Evolutionary conservation across 192 early-diverging fungal species (phyloP).

Genomic region (Linnemannia schmuckeri): DNA sequence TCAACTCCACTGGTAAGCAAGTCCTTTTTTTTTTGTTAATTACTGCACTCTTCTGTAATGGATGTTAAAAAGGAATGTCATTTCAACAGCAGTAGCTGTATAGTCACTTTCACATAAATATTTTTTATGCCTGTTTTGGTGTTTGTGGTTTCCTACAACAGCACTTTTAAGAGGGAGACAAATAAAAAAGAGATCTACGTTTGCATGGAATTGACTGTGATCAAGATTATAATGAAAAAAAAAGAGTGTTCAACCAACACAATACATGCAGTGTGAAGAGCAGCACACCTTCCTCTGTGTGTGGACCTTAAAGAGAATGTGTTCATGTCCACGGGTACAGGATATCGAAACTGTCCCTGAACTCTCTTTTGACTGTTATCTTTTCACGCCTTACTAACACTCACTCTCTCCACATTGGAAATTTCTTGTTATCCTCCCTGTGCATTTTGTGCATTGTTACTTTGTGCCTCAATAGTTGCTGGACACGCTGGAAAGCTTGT

Average conservation of each 20-base stretch:
- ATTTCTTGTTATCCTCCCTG: neutral
- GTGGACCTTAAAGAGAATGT: no score
- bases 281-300: no score
- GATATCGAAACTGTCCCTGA: neutral
- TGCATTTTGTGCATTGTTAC: neutral
- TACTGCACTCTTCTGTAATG: neutral
- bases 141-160: neutral
- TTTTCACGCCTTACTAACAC: conserved; percentile 3
- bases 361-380: neutral
- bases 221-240: no score
- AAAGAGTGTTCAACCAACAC: no score
- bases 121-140: no score
- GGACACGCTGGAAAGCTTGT: conserved; percentile 87
- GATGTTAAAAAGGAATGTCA: no score
- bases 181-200: no score
- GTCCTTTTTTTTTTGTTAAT: neutral
- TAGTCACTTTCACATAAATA: no score
- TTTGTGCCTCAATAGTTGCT: conserved; percentile 55
- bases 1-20: conserved; percentile 75
- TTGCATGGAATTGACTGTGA: no score
- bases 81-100: no score
- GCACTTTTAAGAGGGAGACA: neutral
- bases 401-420: neutral
- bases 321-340: neutral
- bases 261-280: no score